A percentile compares a stretch with the other conserved stretches of the same genome.
Evolutionary conservation across 805 yeast genomes (phyloP).

Genomic region (Wickerhamiella cacticola): DNA sequence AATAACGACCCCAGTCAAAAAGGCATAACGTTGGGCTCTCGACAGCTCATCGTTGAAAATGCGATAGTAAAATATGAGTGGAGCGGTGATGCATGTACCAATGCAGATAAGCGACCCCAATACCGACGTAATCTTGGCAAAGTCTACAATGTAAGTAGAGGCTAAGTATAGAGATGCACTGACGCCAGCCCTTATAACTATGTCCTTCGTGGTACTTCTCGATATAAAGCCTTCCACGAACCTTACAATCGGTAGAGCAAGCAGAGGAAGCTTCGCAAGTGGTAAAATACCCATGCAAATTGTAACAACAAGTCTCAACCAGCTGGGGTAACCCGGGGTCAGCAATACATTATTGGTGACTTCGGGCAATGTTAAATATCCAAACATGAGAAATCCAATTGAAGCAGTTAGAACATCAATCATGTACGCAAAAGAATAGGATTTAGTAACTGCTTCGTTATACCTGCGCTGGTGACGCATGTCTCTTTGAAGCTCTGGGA

Average conservation of each 20-base stretch:
- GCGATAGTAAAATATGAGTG: constrained; percentile 55
- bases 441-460: constrained; percentile 38
- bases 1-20: neutral
- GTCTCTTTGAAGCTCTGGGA: constrained; percentile 62
- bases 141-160: constrained; percentile 59
- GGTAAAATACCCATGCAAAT: constrained; percentile 71
- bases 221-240: constrained; percentile 26
- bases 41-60: constrained; percentile 33
- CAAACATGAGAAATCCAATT: constrained; percentile 70
- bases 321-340: constrained; percentile 55
- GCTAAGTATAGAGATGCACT: constrained; percentile 38
- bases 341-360: constrained; percentile 62
- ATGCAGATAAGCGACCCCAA: constrained; percentile 74
- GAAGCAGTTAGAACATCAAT: constrained; percentile 53
- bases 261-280: constrained; percentile 70
- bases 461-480: constrained; percentile 59
- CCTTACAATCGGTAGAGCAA: constrained; percentile 64
- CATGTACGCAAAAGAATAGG: constrained; percentile 44
- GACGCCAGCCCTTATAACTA: constrained; percentile 33
- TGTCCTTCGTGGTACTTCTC: constrained; percentile 44
- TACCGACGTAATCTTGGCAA: constrained; percentile 70
- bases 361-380: constrained; percentile 50
- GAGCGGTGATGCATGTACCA: constrained; percentile 65
- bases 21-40: constrained; percentile 9
- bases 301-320: constrained; percentile 42